Percentiles rank a stretch among this genome's conserved stretches.
Conservation (phyloP, 2,329 filamentous ascomycete species). For the Colletotrichum trifolii region DNA sequence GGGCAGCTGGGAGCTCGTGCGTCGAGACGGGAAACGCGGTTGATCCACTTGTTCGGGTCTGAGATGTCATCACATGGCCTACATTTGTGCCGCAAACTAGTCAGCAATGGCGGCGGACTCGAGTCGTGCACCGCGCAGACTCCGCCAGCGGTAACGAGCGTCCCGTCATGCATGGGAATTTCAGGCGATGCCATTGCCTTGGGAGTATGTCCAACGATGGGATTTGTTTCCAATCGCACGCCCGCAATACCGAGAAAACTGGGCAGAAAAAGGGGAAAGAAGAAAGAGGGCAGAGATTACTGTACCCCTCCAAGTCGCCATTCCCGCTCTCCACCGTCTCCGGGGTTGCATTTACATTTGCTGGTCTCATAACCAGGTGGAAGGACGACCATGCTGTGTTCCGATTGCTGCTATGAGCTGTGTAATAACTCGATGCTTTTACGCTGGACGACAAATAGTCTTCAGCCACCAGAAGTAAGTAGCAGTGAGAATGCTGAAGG, state of each 20-base stretch:
- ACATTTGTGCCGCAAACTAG: constrained; percentile 27
- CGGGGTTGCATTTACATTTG: neutral
- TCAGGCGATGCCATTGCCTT: neutral
- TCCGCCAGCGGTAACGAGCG: too few species aligned
- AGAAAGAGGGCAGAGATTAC: neutral
- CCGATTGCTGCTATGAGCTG: too few species aligned
- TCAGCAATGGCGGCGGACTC: constrained; percentile 25
- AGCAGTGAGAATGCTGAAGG: too few species aligned
- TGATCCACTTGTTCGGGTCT: constrained; percentile 34
- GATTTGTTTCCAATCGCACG: constrained; percentile 12
- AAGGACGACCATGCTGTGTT: too few species aligned
- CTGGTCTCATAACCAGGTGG: neutral
- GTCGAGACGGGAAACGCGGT: constrained; percentile 19
- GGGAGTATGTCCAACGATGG: neutral
- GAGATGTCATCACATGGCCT: constrained; percentile 35
- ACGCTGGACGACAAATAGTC: too few species aligned
- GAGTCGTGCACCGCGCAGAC: constrained; percentile 25
- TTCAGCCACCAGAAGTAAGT: too few species aligned
- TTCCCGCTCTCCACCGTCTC: constrained; percentile 6
- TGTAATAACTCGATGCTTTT: too few species aligned
- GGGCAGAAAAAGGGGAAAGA: neutral
- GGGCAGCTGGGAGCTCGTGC: constrained; percentile 10
- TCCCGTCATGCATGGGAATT: too few species aligned
- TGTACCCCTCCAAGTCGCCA: neutral
- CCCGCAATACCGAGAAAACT: constrained; percentile 14